Percentiles rank a stretch among this genome's conserved stretches.
These are phyloP conservation scores for Penicillium sumatraense DNA, from an alignment of 2,329 filamentous ascomycete species.

Conservation along the genomic window DNA sequence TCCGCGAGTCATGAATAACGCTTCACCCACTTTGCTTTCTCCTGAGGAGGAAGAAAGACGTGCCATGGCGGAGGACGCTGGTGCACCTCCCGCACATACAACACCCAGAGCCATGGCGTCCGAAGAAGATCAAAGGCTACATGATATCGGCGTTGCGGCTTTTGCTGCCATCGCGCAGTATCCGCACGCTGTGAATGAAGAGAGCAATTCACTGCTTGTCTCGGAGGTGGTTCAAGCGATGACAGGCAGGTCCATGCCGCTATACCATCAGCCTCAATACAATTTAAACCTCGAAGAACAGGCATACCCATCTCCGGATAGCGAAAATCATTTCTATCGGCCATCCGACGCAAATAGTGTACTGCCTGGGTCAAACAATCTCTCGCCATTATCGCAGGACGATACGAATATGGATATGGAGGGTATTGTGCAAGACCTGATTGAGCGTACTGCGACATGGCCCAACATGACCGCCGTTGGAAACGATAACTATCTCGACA, in stretches of 20 bases:
- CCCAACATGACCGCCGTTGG: slow-evolving; percentile 28
- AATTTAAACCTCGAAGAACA: not conserved
- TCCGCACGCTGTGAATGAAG: slow-evolving; percentile 25
- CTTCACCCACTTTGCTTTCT: slow-evolving; percentile 4
- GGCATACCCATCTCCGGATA: not conserved
- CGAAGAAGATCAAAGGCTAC: slow-evolving; percentile 23
- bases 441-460: slow-evolving; percentile 17
- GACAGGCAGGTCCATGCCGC: slow-evolving; percentile 12
- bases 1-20: slow-evolving; percentile 22
- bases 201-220: slow-evolving; percentile 24
- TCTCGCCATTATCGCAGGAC: slow-evolving; percentile 23
- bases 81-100: not conserved
- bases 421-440: slow-evolving; percentile 21
- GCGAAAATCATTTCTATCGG: not conserved
- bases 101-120: slow-evolving; percentile 14
- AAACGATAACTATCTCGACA: slow-evolving; percentile 20
- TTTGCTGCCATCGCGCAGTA: slow-evolving; percentile 36
- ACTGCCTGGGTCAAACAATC: slow-evolving; percentile 20
- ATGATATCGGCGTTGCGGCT: slow-evolving; percentile 32
- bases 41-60: not conserved
- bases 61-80: slow-evolving; percentile 4
- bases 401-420: slow-evolving; percentile 24
- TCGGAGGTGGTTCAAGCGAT: slow-evolving; percentile 37
- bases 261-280: not conserved
- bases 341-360: slow-evolving; percentile 1